Evolutionary conservation across 352 stramenopile genomes (phyloP).

Genomic region (Phytophthora citricola): DNA sequence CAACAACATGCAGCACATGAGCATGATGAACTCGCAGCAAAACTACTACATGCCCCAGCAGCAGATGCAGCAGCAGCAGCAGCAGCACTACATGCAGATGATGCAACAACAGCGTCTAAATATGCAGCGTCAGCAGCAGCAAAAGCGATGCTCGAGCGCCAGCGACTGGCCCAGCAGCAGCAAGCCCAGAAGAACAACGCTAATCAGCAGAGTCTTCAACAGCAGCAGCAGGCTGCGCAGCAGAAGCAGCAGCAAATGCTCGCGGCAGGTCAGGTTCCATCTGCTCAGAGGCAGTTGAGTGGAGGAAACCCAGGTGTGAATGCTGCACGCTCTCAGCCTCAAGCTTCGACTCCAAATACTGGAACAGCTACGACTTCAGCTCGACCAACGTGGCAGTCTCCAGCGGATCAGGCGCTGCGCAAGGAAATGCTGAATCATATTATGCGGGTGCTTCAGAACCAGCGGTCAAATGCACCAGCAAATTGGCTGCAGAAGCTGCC

Average conservation of each 20-base stretch:
- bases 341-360: slow-evolving; percentile 22
- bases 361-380: slow-evolving; percentile 8
- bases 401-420: slow-evolving; percentile 72
- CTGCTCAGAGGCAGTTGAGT: slow-evolving; percentile 41
- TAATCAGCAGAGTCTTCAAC: slow-evolving; percentile 32
- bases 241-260: slow-evolving; percentile 53
- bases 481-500: slow-evolving; percentile 98
- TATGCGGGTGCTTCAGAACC: slow-evolving; percentile 95
- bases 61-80: slow-evolving; percentile 84
- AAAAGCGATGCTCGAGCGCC: slow-evolving; percentile 41
- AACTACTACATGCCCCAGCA: slow-evolving; percentile 74
- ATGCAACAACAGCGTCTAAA: slow-evolving; percentile 46
- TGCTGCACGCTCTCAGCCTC: slow-evolving; percentile 30
- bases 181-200: slow-evolving; percentile 32
- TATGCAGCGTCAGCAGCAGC: slow-evolving; percentile 45
- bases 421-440: slow-evolving; percentile 92
- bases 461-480: slow-evolving; percentile 94
- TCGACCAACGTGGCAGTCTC: slow-evolving; percentile 72
- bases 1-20: slow-evolving; percentile 75
- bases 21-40: slow-evolving; percentile 79
- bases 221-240: slow-evolving; percentile 43
- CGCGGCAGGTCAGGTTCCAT: slow-evolving; percentile 23
- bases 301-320: slow-evolving; percentile 28
- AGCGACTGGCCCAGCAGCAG: slow-evolving; percentile 43
- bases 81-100: slow-evolving; percentile 83